A percentile compares a stretch with the other conserved stretches of the same genome.
Evolutionary conservation across 106 monocot species (phyloP).

Genomic region (Phalaenopsis aphrodite): DNA sequence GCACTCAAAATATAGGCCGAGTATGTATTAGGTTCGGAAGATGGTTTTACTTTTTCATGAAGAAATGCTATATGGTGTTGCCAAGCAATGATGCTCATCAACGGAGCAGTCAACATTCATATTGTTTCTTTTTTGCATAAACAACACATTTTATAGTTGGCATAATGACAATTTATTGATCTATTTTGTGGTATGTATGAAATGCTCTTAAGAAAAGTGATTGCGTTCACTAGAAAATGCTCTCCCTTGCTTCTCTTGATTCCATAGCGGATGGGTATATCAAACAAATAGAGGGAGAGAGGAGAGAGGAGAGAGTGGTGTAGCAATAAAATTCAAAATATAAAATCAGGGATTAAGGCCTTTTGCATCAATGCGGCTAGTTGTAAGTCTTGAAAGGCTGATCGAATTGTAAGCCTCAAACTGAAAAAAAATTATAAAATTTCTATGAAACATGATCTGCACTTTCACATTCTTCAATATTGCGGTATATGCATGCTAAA

Average conservation of each 20-base stretch:
- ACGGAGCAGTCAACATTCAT: not conserved
- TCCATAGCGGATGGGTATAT: conserved; percentile 3
- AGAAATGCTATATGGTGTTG: not conserved
- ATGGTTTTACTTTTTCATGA: not conserved
- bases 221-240: not conserved
- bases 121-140: not conserved
- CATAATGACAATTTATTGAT: not conserved
- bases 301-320: no score
- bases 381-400: no score
- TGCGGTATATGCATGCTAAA: no score
- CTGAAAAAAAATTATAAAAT: no score
- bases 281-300: no score
- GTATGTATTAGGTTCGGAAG: not conserved
- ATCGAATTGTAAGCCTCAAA: no score
- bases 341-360: no score
- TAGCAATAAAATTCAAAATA: no score
- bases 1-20: not conserved
- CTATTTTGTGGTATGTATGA: no score
- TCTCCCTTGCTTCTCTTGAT: conserved; percentile 1
- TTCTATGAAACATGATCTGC: no score
- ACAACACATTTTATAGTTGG: not conserved
- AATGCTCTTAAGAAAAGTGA: not conserved
- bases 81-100: not conserved
- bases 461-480: no score
- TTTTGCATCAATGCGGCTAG: no score